Evolutionary conservation across 1,284 basidiomycete genomes (phyloP).

Genomic region (Cutaneotrichosporon cutaneum): DNA sequence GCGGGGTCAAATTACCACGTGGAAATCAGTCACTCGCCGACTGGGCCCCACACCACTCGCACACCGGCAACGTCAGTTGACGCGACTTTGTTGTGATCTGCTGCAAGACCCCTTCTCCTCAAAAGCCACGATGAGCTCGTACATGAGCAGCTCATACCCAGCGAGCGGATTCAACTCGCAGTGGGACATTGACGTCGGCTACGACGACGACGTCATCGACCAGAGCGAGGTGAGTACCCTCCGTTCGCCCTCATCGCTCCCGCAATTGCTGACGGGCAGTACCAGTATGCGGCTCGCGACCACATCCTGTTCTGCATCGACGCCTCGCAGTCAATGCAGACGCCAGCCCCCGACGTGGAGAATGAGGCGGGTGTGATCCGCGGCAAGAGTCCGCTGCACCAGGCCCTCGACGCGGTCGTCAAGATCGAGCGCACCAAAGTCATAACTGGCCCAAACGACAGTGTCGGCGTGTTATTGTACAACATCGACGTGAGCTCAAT

Average conservation of each 20-base stretch:
- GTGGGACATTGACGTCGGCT: conserved; percentile 44
- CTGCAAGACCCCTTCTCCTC: background rate
- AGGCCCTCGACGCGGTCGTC: conserved; percentile 75
- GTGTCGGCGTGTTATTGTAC: conserved; percentile 84
- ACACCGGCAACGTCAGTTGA: background rate
- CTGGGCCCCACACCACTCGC: background rate
- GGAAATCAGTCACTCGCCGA: background rate
- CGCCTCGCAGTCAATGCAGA: conserved; percentile 84
- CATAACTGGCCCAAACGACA: conserved; percentile 78
- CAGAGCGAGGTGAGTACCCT: conserved; percentile 41
- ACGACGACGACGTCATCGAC: conserved; percentile 44
- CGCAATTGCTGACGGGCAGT: conserved; percentile 54
- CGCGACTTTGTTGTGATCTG: conserved; percentile 5
- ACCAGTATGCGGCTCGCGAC: conserved; percentile 70
- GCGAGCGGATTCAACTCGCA: conserved; percentile 29
- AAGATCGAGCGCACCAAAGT: conserved; percentile 87
- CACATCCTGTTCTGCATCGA: conserved; percentile 92
- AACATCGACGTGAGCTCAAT: conserved; percentile 68
- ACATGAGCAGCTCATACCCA: conserved; percentile 35
- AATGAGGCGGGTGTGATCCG: conserved; percentile 34
- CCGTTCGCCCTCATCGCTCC: background rate
- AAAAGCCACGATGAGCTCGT: conserved; percentile 38
- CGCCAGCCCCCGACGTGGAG: conserved; percentile 58
- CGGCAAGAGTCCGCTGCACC: conserved; percentile 53
- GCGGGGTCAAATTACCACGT: too few relatives aligned